phyloP scores from a whole-genome alignment of 2,329 filamentous ascomycete genomes.

The Fusarium sublunatum region DNA sequence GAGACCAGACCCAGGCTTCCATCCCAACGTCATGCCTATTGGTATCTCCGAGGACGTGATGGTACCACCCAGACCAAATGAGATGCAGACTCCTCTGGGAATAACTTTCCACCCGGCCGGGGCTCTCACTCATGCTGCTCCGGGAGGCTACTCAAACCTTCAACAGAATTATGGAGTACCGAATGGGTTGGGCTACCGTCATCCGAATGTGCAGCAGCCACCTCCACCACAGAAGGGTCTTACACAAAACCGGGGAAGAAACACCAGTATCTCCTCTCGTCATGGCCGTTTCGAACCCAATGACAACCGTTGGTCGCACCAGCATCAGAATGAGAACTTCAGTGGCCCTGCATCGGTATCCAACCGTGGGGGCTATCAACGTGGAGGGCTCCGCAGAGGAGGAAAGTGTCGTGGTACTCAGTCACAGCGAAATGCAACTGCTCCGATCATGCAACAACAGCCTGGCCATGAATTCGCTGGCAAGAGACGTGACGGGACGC shows the following conservation, averaged over 20 bases:
- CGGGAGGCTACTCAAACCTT: background rate
- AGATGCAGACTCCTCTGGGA: slow-evolving; percentile 5
- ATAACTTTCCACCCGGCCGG: slow-evolving; percentile 15
- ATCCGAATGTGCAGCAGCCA: slow-evolving; percentile 12
- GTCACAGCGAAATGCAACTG: slow-evolving; percentile 37
- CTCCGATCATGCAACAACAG: slow-evolving; percentile 24
- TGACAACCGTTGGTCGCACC: slow-evolving; percentile 27
- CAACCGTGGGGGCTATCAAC: slow-evolving; percentile 28
- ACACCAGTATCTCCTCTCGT: slow-evolving; percentile 22
- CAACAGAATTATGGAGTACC: slow-evolving; percentile 10
- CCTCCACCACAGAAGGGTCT: slow-evolving; percentile 10
- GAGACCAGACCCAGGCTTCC: background rate
- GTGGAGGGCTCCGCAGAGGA: slow-evolving; percentile 20
- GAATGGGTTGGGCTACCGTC: slow-evolving; percentile 14
- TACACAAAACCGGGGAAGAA: slow-evolving; percentile 6
- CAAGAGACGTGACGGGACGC: slow-evolving; percentile 26
- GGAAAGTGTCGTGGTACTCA: slow-evolving; percentile 34
- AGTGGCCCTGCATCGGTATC: slow-evolving; percentile 4
- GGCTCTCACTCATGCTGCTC: background rate
- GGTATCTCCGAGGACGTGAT: slow-evolving; percentile 3
- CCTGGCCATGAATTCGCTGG: slow-evolving; percentile 9
- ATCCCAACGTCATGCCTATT: background rate
- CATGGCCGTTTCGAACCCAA: slow-evolving; percentile 11
- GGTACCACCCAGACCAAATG: background rate
- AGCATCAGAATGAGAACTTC: slow-evolving; percentile 20